These are phyloP conservation scores for Mycosphaerella arachidis DNA, from an alignment of 2,329 filamentous ascomycete species.

Conservation along the genomic window DNA sequence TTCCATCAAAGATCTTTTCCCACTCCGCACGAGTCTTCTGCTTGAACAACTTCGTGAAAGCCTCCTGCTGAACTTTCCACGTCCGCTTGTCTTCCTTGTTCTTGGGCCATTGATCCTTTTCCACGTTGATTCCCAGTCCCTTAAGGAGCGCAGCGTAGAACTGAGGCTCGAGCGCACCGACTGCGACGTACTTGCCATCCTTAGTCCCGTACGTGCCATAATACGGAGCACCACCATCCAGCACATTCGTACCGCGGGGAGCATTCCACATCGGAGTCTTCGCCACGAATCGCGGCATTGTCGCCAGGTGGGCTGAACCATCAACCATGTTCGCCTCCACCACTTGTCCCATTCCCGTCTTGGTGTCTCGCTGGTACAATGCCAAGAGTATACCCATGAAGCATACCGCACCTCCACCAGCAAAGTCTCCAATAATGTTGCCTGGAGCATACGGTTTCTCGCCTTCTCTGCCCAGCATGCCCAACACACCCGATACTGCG, in stretches of 20 bases:
- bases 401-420: conserved; percentile 76
- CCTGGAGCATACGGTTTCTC: conserved; percentile 72
- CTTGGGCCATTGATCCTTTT: conserved; percentile 38
- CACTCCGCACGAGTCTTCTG: conserved; percentile 69
- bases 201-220: conserved; percentile 86
- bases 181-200: conserved; percentile 74
- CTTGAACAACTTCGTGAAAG: conserved; percentile 63
- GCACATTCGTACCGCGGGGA: conserved; percentile 66
- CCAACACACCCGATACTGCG: conserved; percentile 75
- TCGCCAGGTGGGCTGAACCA: conserved; percentile 72
- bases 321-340: conserved; percentile 98
- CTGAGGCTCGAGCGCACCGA: conserved; percentile 82
- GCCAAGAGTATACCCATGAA: conserved; percentile 81
- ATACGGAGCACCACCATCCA: conserved; percentile 82
- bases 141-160: conserved; percentile 69
- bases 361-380: conserved; percentile 57
- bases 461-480: conserved; percentile 65
- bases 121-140: conserved; percentile 57
- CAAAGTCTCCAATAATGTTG: conserved; percentile 88
- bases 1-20: conserved; percentile 82
- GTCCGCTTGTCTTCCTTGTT: conserved; percentile 55
- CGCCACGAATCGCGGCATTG: conserved; percentile 66
- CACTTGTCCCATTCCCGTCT: conserved; percentile 70
- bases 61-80: conserved; percentile 63
- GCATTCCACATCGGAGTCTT: conserved; percentile 60